Evolutionary conservation across 352 stramenopile genomes (phyloP).

Genomic region (Phytophthora macrochlamydospora): DNA sequence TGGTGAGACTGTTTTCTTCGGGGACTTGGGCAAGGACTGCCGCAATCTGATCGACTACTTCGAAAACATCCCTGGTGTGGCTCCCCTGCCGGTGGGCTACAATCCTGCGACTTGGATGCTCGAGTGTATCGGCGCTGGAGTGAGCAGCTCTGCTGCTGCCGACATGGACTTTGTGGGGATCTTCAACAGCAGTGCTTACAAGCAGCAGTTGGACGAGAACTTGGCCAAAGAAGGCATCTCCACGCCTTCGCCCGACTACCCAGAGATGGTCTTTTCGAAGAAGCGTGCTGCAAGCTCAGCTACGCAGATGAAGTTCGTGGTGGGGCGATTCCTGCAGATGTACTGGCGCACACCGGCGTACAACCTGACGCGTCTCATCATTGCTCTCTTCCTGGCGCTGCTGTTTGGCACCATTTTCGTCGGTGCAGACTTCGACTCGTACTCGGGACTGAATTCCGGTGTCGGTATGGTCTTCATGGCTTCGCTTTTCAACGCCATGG

Average conservation of each 20-base stretch:
- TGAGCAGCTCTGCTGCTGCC: background rate
- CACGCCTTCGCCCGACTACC: conserved; percentile 4
- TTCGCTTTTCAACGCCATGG: conserved; percentile 58
- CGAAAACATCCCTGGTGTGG: too few relatives aligned
- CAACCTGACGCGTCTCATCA: conserved; percentile 59
- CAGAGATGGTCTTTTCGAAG: conserved; percentile 17
- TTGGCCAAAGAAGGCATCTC: conserved; percentile 9
- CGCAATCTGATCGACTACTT: too few relatives aligned
- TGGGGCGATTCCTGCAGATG: conserved; percentile 15
- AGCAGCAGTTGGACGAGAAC: background rate
- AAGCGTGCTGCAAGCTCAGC: conserved; percentile 12
- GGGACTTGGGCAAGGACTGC: too few relatives aligned
- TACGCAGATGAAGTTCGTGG: conserved; percentile 9
- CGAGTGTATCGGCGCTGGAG: conserved; percentile 39
- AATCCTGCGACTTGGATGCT: conserved; percentile 82
- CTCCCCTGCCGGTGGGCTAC: conserved; percentile 16
- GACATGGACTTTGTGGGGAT: conserved; percentile 9
- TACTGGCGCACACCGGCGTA: conserved; percentile 57
- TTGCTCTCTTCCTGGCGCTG: conserved; percentile 58
- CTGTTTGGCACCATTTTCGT: conserved; percentile 66
- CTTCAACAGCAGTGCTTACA: conserved; percentile 5
- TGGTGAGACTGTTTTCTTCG: too few relatives aligned
- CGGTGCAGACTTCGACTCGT: conserved; percentile 21
- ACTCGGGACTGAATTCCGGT: conserved; percentile 24
- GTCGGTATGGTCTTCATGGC: conserved; percentile 56